Evolutionary conservation across 2,329 filamentous ascomycete genomes (phyloP).

Genomic region (Magnaporthales sp.): DNA sequence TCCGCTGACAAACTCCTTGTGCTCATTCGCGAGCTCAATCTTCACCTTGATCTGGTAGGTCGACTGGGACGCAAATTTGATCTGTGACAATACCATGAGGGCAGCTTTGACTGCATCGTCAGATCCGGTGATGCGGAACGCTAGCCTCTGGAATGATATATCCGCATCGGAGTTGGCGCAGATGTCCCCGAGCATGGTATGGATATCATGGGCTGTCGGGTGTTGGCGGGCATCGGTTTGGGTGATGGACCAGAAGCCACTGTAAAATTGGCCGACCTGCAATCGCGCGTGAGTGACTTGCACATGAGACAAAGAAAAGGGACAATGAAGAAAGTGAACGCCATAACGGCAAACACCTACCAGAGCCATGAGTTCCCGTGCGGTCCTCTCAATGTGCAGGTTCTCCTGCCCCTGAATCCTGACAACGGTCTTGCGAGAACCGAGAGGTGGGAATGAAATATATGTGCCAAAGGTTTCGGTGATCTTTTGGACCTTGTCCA

Average conservation of each 20-base stretch:
- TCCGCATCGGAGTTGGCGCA: constrained; percentile 95
- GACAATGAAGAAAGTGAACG: neutral
- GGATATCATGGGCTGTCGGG: constrained; percentile 63
- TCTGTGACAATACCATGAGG: constrained; percentile 87
- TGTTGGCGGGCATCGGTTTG: constrained; percentile 58
- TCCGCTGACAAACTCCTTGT: constrained; percentile 98
- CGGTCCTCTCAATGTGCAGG: constrained; percentile 86
- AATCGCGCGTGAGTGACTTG: neutral
- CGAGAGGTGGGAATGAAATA: constrained; percentile 83
- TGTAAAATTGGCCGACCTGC: constrained; percentile 93
- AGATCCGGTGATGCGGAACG: constrained; percentile 89
- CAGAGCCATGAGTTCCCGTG: constrained; percentile 90
- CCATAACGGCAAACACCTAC: constrained; percentile 40
- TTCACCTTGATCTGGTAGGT: constrained; percentile 95
- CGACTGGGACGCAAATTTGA: constrained; percentile 77
- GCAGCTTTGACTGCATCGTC: constrained; percentile 94
- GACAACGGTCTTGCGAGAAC: constrained; percentile 74
- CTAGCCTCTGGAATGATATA: constrained; percentile 86
- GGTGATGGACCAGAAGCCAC: constrained; percentile 90
- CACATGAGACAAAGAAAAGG: neutral
- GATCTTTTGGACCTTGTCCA: constrained; percentile 97
- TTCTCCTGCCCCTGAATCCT: constrained; percentile 91
- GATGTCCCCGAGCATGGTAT: constrained; percentile 88
- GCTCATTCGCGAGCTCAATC: constrained; percentile 97
- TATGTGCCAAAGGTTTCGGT: constrained; percentile 95